phyloP scores from a whole-genome alignment of 2,329 filamentous ascomycete species.

The Boeremia lycopersici region DNA sequence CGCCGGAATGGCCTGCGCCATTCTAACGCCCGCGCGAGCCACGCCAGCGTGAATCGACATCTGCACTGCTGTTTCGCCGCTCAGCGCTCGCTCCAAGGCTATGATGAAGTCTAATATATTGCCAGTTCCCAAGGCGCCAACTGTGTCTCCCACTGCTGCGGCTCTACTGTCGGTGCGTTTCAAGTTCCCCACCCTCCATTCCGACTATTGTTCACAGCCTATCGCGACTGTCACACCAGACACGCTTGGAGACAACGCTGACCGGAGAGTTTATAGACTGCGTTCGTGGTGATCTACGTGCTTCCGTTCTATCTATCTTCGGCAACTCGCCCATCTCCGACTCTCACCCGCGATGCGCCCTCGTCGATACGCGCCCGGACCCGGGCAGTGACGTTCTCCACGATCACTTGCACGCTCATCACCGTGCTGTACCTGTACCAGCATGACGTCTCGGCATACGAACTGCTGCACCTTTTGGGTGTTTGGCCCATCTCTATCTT shows the following conservation, averaged over 20 bases:
- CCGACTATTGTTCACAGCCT: conserved; percentile 29
- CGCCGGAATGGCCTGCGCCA: conserved; percentile 20
- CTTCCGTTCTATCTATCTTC: conserved; percentile 85
- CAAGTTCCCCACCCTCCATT: conserved; percentile 28
- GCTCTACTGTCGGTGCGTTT: conserved; percentile 49
- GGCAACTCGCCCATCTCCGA: conserved; percentile 77
- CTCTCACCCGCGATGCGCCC: conserved; percentile 83
- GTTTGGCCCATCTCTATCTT: conserved; percentile 75
- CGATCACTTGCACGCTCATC: conserved; percentile 67
- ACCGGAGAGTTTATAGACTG: conserved; percentile 57
- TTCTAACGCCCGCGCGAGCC: conserved; percentile 35
- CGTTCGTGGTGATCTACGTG: conserved; percentile 89
- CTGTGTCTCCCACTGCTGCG: conserved; percentile 42
- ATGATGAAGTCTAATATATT: conserved; percentile 38
- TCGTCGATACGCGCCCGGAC: conserved; percentile 88
- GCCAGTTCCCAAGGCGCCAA: conserved; percentile 46
- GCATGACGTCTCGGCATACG: conserved; percentile 55
- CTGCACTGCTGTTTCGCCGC: conserved; percentile 21
- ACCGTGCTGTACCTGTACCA: conserved; percentile 71
- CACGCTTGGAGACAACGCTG: conserved; percentile 24
- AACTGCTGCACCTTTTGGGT: conserved; percentile 74
- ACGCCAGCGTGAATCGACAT: conserved; percentile 15
- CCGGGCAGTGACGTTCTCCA: conserved; percentile 77
- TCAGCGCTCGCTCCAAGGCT: conserved; percentile 10
- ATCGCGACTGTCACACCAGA: conserved; percentile 23